Evolutionary conservation across 148 eudicot genomes (phyloP).

Genomic region (Drosera capensis): DNA sequence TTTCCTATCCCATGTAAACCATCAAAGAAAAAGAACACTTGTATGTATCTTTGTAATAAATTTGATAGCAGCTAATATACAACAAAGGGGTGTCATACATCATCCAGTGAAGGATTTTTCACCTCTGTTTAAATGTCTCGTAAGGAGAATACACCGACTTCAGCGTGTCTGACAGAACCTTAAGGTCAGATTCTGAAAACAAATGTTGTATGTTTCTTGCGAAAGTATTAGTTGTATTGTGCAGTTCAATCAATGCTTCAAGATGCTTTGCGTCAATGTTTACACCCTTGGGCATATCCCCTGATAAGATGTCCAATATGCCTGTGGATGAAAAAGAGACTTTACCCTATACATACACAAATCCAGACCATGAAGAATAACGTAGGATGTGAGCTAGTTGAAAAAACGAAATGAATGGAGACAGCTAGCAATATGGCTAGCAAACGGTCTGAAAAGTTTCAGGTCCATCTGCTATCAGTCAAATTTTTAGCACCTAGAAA

Average conservation of each 20-base stretch:
- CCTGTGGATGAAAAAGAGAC: constrained; percentile 30
- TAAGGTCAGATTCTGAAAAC: constrained; percentile 59
- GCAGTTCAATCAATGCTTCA: constrained; percentile 76
- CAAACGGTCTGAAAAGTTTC: too few relatives aligned
- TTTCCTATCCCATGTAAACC: not conserved
- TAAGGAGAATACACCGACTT: constrained; percentile 79
- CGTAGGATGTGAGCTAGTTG: too few relatives aligned
- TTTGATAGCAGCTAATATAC: constrained; percentile 1
- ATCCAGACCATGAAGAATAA: not conserved
- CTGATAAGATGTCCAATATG: constrained; percentile 65
- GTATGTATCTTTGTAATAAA: not conserved
- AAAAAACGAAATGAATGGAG: too few relatives aligned
- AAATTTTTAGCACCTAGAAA: too few relatives aligned
- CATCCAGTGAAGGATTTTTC: constrained; percentile 5
- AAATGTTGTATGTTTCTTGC: constrained; percentile 85
- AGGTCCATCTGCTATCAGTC: too few relatives aligned
- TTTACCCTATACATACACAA: not conserved
- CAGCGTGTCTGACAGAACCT: constrained; percentile 49
- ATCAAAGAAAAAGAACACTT: not conserved
- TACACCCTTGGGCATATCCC: constrained; percentile 68
- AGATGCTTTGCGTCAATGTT: constrained; percentile 76
- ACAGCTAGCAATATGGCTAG: too few relatives aligned
- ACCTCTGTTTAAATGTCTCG: constrained; percentile 80
- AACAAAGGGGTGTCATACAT: not conserved
- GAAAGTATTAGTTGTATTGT: constrained; percentile 72